phyloP scores from a whole-genome alignment of 257 asterid species.

The Nicotiana tomentosiformis region DNA sequence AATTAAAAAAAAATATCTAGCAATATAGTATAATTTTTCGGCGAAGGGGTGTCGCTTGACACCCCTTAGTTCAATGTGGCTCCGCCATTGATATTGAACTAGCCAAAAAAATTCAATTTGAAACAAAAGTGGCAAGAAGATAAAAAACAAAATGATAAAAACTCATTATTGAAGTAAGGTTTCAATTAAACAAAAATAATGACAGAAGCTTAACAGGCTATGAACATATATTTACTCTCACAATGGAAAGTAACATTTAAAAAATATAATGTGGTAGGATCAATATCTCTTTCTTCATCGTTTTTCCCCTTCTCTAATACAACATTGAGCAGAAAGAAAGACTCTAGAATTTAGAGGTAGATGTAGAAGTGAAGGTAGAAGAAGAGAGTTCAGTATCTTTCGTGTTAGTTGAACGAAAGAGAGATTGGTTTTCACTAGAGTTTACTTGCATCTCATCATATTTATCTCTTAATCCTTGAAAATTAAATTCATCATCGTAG shows the following conservation, averaged over 20 bases:
- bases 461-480: constrained; percentile 41
- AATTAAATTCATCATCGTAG: constrained; percentile 30
- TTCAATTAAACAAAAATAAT: neutral
- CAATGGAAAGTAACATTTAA: neutral
- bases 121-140: neutral
- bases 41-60: no score
- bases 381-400: neutral
- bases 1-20: no score
- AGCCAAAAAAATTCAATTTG: no score
- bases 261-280: neutral
- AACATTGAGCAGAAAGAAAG: neutral
- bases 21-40: no score
- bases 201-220: neutral
- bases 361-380: constrained; percentile 11
- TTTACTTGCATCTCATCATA: constrained; percentile 25
- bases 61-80: no score
- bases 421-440: constrained; percentile 14
- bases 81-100: no score
- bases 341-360: neutral
- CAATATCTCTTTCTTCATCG: neutral
- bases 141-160: no score
- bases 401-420: constrained; percentile 3
- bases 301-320: neutral
- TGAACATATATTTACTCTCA: neutral
- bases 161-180: neutral